phyloP scores from a whole-genome alignment of 352 stramenopile genomes.

The Globisporangium sylvaticum region DNA sequence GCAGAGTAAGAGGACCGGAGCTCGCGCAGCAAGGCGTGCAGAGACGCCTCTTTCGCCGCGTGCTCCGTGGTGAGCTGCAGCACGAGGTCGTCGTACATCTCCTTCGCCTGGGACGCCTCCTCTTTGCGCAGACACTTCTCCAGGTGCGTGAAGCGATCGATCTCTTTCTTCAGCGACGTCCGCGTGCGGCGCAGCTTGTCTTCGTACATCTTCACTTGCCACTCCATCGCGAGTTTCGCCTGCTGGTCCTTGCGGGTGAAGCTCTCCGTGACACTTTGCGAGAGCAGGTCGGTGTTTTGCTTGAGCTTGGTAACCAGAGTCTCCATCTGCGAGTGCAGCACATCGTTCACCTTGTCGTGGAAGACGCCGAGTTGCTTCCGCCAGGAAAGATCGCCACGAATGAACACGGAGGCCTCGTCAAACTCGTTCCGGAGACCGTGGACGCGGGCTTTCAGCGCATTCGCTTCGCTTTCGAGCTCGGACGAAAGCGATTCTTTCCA shows the following conservation, averaged over 20 bases:
- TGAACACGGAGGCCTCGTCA: constrained; percentile 50
- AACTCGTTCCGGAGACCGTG: constrained; percentile 44
- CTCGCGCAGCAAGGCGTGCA: constrained; percentile 48
- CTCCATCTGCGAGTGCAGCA: constrained; percentile 24
- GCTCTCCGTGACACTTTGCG: constrained; percentile 33
- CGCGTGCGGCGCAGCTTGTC: constrained; percentile 49
- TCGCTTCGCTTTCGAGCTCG: constrained; percentile 16
- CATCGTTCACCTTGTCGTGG: constrained; percentile 45
- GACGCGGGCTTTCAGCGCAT: constrained; percentile 26
- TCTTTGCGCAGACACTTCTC: constrained; percentile 64
- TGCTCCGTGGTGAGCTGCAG: constrained; percentile 42
- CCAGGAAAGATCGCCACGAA: constrained; percentile 60
- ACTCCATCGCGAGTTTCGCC: constrained; percentile 30
- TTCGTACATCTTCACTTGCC: constrained; percentile 44
- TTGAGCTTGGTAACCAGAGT: constrained; percentile 21
- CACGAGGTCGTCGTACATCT: constrained; percentile 41
- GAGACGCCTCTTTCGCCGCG: constrained; percentile 30
- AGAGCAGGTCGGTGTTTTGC: constrained; percentile 29
- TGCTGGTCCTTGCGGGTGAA: constrained; percentile 31
- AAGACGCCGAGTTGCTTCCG: constrained; percentile 45
- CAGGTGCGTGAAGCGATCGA: constrained; percentile 50
- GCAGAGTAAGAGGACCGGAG: constrained; percentile 41
- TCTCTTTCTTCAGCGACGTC: constrained; percentile 52
- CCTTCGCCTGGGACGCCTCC: constrained; percentile 47
- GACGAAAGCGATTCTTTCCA: constrained; percentile 10